Base-by-base conservation (phyloP, 306 rosid genomes). In the Cicer arietinum region DNA sequence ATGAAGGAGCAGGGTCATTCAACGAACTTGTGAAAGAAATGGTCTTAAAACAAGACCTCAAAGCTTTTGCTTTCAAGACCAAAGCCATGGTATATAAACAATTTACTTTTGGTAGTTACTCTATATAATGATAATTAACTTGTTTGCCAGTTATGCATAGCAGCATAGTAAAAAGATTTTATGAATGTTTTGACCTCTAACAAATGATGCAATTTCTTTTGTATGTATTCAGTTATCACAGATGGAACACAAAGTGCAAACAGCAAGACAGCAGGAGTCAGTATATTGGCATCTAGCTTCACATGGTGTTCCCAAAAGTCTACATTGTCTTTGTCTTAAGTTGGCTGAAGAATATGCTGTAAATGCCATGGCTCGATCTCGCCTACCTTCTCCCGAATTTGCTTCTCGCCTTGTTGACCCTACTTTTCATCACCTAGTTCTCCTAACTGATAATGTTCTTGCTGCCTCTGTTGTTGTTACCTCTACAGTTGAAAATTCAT, bases 281-380 rank as follows among this genome's bases (percentile, higher is more conserved):
- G 67, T 91, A 35, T 91, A 86, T 76, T 93, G 98, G 98, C 88
- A 91, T 87, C 82, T 93, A 74, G 98, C 98, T 57, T 91, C 98
- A 37, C 91, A 88, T 50, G 98, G 97, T 71, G 84, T 93, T 77
- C 98, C 97, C 39, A 86, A 80, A 71, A 82, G 93, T 83, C 80
- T 93, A 40, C 93, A 85, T 75, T 93, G 98, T 86, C 89, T 93
- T 12, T 85, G 88, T 82, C 90, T 93, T 67, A 93, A 89, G 75
- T 80, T 93, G 65, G 96, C 96, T 11, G 97, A 93, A 77, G 98
- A 93, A 81, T 93, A 91, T 66, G 81, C 98, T 8, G 91, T 89
- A 78, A 93, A 93, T 57, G 88, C 97, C 41, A 44, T 65, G 80
- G 97, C 98, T 58, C 84, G 98, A 74, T 83, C 97, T 79, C 90